Conservation (phyloP, 768 basidiomycete genomes). For the Suillus subalutaceus region DNA sequence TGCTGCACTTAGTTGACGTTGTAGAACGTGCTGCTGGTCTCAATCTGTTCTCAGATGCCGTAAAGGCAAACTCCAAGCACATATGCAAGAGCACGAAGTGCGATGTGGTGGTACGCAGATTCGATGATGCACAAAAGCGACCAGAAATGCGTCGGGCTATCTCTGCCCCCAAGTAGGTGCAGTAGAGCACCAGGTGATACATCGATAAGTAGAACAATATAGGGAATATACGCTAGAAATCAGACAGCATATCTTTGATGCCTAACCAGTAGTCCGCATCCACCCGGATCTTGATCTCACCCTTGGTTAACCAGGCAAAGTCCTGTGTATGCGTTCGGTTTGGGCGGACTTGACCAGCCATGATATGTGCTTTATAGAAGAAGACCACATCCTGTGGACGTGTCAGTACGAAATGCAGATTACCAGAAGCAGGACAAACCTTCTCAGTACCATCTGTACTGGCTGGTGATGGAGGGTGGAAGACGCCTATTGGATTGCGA, state of each 20-base stretch:
- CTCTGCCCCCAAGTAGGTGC: constrained; percentile 40
- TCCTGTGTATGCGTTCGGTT: constrained; percentile 57
- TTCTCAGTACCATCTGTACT: constrained; percentile 34
- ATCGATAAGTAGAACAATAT: constrained; percentile 1
- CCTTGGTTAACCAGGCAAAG: constrained; percentile 94
- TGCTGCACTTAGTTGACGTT: constrained; percentile 66
- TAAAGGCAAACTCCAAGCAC: constrained; percentile 77
- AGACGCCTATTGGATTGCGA: constrained; percentile 82
- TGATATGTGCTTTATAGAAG: constrained; percentile 92
- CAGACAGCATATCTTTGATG: constrained; percentile 81
- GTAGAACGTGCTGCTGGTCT: constrained; percentile 92
- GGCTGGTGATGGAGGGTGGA: constrained; percentile 49
- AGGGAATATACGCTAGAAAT: constrained; percentile 36
- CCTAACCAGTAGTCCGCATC: constrained; percentile 72
- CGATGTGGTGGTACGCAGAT: constrained; percentile 82
- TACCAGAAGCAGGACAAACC: constrained; percentile 28
- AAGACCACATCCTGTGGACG: constrained; percentile 67
- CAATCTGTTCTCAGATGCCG: constrained; percentile 78
- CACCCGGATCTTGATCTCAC: constrained; percentile 81
- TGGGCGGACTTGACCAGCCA: constrained; percentile 81
- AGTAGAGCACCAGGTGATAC: not conserved
- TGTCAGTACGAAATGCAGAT: constrained; percentile 10
- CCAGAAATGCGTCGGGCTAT: constrained; percentile 54
- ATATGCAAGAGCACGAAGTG: constrained; percentile 91
- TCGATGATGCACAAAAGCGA: constrained; percentile 87